Evolutionary conservation across 129 eudicot genomes (phyloP).

Genomic region (Flaveria bidentis): DNA sequence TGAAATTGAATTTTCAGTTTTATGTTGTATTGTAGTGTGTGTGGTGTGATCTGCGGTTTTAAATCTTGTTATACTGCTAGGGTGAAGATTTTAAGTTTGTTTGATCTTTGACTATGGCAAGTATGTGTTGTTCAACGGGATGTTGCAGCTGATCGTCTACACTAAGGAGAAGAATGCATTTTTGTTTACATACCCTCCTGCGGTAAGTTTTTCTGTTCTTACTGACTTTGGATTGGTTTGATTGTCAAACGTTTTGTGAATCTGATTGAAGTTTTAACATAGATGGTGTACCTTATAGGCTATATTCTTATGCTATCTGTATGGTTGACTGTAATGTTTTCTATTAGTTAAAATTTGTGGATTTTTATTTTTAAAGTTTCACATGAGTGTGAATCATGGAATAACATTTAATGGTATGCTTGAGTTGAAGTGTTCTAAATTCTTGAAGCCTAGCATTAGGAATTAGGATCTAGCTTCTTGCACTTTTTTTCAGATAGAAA

Average conservation of each 20-base stretch:
- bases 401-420: neutral
- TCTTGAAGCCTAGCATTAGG: neutral
- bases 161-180: conserved; percentile 84
- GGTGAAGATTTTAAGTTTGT: conserved; percentile 26
- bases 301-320: neutral
- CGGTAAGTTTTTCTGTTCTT: conserved; percentile 46
- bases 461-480: neutral
- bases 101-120: conserved; percentile 73
- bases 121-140: conserved; percentile 63
- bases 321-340: neutral
- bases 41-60: neutral
- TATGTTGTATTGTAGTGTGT: no score
- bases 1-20: neutral
- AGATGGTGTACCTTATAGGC: neutral
- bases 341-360: no score
- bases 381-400: neutral
- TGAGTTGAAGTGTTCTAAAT: neutral
- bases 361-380: neutral
- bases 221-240: neutral
- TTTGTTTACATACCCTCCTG: conserved; percentile 79
- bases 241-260: neutral
- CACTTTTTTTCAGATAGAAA: neutral
- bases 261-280: neutral
- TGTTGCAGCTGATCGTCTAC: conserved; percentile 83
- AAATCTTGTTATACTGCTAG: neutral